These are phyloP conservation scores for Claviceps humidiphila DNA, from an alignment of 2,329 filamentous ascomycete species.

Conservation along the genomic window DNA sequence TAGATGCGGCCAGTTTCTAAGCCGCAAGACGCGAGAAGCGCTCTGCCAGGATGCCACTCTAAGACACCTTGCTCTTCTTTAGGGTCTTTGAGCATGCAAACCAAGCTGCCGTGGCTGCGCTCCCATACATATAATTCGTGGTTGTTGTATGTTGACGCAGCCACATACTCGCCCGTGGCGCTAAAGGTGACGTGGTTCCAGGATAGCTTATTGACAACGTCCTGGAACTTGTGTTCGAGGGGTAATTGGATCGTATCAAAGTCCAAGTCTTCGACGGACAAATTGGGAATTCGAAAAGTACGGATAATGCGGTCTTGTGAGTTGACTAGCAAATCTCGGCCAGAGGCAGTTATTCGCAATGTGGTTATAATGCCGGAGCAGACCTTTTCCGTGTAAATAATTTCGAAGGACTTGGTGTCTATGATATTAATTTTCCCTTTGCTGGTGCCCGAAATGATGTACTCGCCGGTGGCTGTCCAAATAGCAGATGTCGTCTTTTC, in stretches of 20 bases:
- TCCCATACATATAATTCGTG: slow-evolving; percentile 99
- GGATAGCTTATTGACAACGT: slow-evolving; percentile 84
- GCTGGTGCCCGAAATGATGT: slow-evolving; percentile 84
- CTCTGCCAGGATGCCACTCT: slow-evolving; percentile 87
- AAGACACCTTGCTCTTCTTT: slow-evolving; percentile 94
- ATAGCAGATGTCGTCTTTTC: slow-evolving; percentile 88
- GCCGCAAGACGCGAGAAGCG: slow-evolving; percentile 80
- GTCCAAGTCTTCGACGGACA: slow-evolving; percentile 55
- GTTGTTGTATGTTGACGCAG: slow-evolving; percentile 94
- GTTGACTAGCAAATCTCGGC: slow-evolving; percentile 80
- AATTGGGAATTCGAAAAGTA: slow-evolving; percentile 78
- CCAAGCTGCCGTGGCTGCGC: slow-evolving; percentile 78
- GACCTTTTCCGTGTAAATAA: slow-evolving; percentile 81
- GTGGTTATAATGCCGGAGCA: slow-evolving; percentile 81
- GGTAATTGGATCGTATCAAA: slow-evolving; percentile 78
- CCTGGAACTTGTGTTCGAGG: slow-evolving; percentile 95
- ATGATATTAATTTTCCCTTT: slow-evolving; percentile 97
- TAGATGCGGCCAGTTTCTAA: slow-evolving; percentile 88
- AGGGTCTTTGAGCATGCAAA: slow-evolving; percentile 92
- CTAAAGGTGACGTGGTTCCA: slow-evolving; percentile 98
- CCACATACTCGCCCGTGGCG: slow-evolving; percentile 87
- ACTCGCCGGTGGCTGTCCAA: slow-evolving; percentile 72
- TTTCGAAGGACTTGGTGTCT: slow-evolving; percentile 63
- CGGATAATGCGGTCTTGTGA: slow-evolving; percentile 90
- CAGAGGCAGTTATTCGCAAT: slow-evolving; percentile 67